Percentiles rank a stretch among this genome's conserved stretches.
These are phyloP conservation scores for Beta vulgaris DNA, from an alignment of 148 eudicot species.

Conservation along the genomic window DNA sequence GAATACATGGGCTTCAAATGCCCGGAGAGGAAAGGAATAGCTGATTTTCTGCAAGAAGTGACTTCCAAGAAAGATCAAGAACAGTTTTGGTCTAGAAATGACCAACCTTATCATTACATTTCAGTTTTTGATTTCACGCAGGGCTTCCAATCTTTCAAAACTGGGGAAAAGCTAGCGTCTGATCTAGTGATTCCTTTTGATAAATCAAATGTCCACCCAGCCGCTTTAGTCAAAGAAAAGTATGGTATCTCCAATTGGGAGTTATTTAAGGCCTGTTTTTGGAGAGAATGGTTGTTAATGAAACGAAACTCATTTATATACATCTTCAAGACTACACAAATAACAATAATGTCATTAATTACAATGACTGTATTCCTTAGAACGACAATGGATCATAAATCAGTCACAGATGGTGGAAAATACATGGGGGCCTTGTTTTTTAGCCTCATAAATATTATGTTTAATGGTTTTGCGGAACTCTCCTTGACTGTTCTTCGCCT, in stretches of 20 bases:
- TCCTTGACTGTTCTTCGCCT: slow-evolving; percentile 59
- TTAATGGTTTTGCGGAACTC: slow-evolving; percentile 70
- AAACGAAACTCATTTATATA: slow-evolving; percentile 61
- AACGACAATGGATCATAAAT: slow-evolving; percentile 57
- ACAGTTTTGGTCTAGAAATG: slow-evolving; percentile 58
- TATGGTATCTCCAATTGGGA: slow-evolving; percentile 61
- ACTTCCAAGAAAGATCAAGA: slow-evolving; percentile 77
- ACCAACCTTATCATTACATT: slow-evolving; percentile 46
- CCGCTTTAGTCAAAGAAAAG: slow-evolving; percentile 56
- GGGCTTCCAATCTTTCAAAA: slow-evolving; percentile 49
- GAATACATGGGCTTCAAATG: slow-evolving; percentile 66
- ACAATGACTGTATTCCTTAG: slow-evolving; percentile 56
- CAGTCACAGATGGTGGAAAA: slow-evolving; percentile 50
- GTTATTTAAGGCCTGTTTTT: slow-evolving; percentile 61
- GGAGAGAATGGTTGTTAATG: slow-evolving; percentile 73
- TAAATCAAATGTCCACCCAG: slow-evolving; percentile 53
- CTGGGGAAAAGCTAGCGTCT: slow-evolving; percentile 39
- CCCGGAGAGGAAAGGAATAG: slow-evolving; percentile 75
- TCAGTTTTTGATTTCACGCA: slow-evolving; percentile 48
- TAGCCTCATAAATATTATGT: slow-evolving; percentile 59
- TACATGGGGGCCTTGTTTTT: slow-evolving; percentile 64
- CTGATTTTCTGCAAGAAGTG: slow-evolving; percentile 86
- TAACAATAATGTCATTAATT: slow-evolving; percentile 61
- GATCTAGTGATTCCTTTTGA: slow-evolving; percentile 58
- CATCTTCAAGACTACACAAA: slow-evolving; percentile 65